These are phyloP conservation scores for Fusarium sp. DNA, from an alignment of 2,329 filamentous ascomycete genomes.

Conservation along the genomic window DNA sequence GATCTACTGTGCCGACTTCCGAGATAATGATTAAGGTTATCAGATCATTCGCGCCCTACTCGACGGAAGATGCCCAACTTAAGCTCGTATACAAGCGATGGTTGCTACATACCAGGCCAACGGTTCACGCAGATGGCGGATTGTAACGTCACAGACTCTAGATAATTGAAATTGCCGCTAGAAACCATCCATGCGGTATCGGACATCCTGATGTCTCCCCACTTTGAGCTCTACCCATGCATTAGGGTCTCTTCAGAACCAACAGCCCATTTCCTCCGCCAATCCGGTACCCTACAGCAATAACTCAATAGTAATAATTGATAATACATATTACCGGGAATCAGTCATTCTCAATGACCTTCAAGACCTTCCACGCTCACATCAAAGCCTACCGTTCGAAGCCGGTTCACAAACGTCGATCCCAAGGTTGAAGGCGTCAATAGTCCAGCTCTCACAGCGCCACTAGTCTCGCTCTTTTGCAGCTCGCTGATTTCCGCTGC, in stretches of 20 bases:
- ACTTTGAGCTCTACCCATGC: not conserved
- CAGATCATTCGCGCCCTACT: not conserved
- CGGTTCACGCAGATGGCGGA: not conserved
- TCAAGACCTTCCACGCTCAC: not conserved
- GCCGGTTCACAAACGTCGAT: not conserved
- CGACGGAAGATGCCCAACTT: not conserved
- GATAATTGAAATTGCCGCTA: not conserved
- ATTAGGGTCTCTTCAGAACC: not conserved
- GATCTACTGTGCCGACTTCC: conserved; percentile 3
- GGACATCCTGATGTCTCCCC: not conserved
- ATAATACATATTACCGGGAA: not conserved
- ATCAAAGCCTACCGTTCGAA: not conserved
- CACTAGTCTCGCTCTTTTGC: not conserved
- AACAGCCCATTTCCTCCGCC: not conserved
- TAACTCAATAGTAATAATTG: not conserved
- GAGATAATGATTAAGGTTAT: conserved; percentile 2
- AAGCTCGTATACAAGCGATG: no score
- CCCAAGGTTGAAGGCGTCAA: not conserved
- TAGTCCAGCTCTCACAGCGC: not conserved
- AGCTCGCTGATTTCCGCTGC: not conserved
- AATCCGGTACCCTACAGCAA: not conserved
- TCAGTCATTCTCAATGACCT: not conserved
- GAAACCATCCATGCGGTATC: not conserved
- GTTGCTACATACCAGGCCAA: accelerated
- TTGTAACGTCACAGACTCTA: not conserved